These are phyloP conservation scores for Puccinia polysora DNA, from an alignment of 1,284 basidiomycete species.

Conservation along the genomic window DNA sequence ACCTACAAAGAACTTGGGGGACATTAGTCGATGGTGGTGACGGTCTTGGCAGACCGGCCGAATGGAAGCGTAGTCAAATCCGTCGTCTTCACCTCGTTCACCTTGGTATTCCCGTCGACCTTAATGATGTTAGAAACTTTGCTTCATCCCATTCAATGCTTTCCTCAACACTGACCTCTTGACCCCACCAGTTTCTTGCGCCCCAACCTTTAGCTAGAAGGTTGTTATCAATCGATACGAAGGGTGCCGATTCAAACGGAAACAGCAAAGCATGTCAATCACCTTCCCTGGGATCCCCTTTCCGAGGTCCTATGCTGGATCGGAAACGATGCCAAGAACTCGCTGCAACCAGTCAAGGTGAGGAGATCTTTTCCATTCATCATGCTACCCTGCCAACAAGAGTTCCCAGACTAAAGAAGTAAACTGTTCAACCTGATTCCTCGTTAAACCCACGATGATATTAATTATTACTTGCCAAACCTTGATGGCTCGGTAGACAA, in stretches of 20 bases:
- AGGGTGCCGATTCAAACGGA: background rate
- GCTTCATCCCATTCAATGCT: background rate
- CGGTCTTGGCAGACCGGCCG: slow-evolving; percentile 13
- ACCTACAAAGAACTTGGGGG: slow-evolving; percentile 21
- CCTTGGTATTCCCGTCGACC: slow-evolving; percentile 35
- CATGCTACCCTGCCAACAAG: no score
- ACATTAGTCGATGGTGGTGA: slow-evolving; percentile 11
- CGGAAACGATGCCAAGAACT: slow-evolving; percentile 33
- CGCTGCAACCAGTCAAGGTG: slow-evolving; percentile 11
- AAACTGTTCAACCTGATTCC: background rate
- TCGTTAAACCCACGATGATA: background rate
- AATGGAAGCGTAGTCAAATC: slow-evolving; percentile 41
- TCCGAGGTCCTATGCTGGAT: slow-evolving; percentile 16
- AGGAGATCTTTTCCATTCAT: slow-evolving; percentile 2
- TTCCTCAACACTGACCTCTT: no score
- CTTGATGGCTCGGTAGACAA: background rate
- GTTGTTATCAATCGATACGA: slow-evolving; percentile 12
- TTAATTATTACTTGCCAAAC: no score
- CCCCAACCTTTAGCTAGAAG: background rate
- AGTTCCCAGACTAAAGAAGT: background rate
- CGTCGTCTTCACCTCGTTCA: slow-evolving; percentile 26
- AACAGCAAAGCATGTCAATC: slow-evolving; percentile 10
- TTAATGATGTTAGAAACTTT: slow-evolving; percentile 26
- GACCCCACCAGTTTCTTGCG: slow-evolving; percentile 20
- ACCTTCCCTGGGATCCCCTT: background rate